phyloP scores from a whole-genome alignment of 2,329 filamentous ascomycete species.

The Penicillium sumatraense region DNA sequence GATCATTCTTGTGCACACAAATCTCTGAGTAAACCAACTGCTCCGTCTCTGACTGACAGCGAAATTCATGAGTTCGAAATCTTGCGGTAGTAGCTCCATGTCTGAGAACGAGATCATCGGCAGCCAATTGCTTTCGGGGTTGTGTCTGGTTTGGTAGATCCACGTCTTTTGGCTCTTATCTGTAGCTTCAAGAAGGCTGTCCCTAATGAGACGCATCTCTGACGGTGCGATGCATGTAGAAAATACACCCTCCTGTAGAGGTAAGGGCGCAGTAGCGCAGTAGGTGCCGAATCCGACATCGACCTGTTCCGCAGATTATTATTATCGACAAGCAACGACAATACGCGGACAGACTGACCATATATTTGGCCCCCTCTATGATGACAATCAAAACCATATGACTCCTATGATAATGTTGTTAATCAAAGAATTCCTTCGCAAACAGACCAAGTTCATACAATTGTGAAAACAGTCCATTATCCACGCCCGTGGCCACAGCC shows the following conservation, averaged over 20 bases:
- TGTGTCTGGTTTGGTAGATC: conserved; percentile 66
- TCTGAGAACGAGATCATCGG: conserved; percentile 69
- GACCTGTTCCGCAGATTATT: conserved; percentile 36
- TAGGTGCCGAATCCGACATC: conserved; percentile 71
- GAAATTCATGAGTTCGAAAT: conserved; percentile 66
- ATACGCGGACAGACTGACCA: conserved; percentile 31
- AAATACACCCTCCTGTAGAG: conserved; percentile 50
- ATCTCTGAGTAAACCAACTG: conserved; percentile 59
- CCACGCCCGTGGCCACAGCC: conserved; percentile 38
- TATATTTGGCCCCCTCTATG: conserved; percentile 52
- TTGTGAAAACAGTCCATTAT: conserved; percentile 49
- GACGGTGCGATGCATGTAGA: conserved; percentile 57
- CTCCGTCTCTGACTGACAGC: conserved; percentile 55
- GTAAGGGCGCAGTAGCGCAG: conserved; percentile 62
- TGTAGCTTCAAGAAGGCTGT: conserved; percentile 52
- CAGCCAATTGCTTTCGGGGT: conserved; percentile 57
- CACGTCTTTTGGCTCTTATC: conserved; percentile 57
- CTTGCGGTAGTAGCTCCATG: conserved; percentile 64
- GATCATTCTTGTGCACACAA: conserved; percentile 62
- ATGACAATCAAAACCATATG: conserved; percentile 68
- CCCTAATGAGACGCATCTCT: conserved; percentile 59
- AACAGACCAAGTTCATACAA: conserved; percentile 44
- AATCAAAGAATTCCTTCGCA: background rate
- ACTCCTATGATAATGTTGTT: conserved; percentile 32
- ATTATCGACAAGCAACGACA: background rate